Percentiles rank a stretch among this genome's conserved stretches.
Conservation (phyloP, 2,329 filamentous ascomycete species). For the Calonectria hongkongensis region DNA sequence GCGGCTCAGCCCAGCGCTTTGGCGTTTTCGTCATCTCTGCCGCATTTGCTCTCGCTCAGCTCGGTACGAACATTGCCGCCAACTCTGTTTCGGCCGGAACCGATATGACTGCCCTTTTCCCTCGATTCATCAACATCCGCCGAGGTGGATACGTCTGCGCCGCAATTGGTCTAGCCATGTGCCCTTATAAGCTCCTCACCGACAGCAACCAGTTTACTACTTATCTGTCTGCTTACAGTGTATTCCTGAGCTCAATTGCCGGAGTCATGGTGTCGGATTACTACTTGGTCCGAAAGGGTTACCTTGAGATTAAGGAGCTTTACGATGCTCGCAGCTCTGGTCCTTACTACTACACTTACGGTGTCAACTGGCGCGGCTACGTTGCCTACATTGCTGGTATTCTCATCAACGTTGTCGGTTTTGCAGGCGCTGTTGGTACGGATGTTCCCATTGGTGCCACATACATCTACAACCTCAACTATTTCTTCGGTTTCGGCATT, state of each 20-base stretch:
- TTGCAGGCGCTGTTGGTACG: conserved; percentile 85
- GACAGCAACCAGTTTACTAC: conserved; percentile 90
- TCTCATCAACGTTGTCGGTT: conserved; percentile 92
- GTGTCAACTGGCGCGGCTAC: conserved; percentile 90
- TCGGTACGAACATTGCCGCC: conserved; percentile 91
- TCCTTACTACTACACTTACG: conserved; percentile 84
- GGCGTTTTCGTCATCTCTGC: conserved; percentile 84
- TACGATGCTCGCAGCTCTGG: conserved; percentile 81
- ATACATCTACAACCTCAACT: conserved; percentile 94
- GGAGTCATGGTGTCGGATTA: conserved; percentile 95
- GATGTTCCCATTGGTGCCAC: conserved; percentile 84
- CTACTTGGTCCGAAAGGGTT: conserved; percentile 89
- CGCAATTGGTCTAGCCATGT: conserved; percentile 86
- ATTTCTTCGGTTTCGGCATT: conserved; percentile 89
- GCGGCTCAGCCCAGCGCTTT: conserved; percentile 80
- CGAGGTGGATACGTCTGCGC: conserved; percentile 92
- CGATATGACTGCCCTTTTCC: conserved; percentile 87
- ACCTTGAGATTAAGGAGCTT: conserved; percentile 84
- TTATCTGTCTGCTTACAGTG: conserved; percentile 92
- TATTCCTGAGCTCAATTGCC: conserved; percentile 94
- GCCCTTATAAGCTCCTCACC: conserved; percentile 87
- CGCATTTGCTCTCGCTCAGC: conserved; percentile 85
- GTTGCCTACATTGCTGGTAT: conserved; percentile 89
- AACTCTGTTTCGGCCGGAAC: conserved; percentile 90
- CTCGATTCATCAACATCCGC: conserved; percentile 88